Base-by-base conservation (phyloP, 169 alveolate genomes). In the Plasmodium berghei region DNA sequence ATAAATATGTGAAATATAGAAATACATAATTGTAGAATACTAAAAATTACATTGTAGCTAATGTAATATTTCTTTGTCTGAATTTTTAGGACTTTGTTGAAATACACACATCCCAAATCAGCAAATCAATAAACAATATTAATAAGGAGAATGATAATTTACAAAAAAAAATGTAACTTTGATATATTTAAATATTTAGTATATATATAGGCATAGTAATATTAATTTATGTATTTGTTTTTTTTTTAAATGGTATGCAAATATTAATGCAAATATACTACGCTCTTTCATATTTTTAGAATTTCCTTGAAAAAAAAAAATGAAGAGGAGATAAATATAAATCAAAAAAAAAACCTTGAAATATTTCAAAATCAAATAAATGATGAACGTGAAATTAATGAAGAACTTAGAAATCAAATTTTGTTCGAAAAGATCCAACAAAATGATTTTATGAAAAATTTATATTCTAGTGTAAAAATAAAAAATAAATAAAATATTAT, bases 81-180 rank as follows among this genome's bases (percentile, higher is more conserved):
- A 34, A 2, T 34, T 18, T 28, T 16, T 14, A 80, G 90, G 55
- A 28, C 1, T 67, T 80, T 14, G 28, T 80, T 26, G 63, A 67
- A 34, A 49, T 5, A 18, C 59, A 62, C 4, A 28, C 54, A 49
- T 5, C 85, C 16, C 18, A 67, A 45, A 48, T 67, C 54, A 12
- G 40, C 18, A 66, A 52, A 20, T 20, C 61, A 6, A 45, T 80
- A n/a, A 59, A 61, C 10, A 63, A 52, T 16, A 34, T n/a, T 18
- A 80, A 48, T 56, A 55, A 20, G 56, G 90, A 80, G 40, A 80
- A 80, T 9, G 83, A 56, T 40, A 18, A 55, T 34, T 26, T 80
- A 49, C 59, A 80, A 70, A 80, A 80, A 62, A 62, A 80, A 80
- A 54, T 66, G 90, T 80, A 80, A 70, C 28, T 2, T 9, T 22